Percentiles rank a stretch among this genome's conserved stretches.
These are phyloP conservation scores for Candida chauliodis DNA, from an alignment of 805 yeast species.

Conservation along the genomic window DNA sequence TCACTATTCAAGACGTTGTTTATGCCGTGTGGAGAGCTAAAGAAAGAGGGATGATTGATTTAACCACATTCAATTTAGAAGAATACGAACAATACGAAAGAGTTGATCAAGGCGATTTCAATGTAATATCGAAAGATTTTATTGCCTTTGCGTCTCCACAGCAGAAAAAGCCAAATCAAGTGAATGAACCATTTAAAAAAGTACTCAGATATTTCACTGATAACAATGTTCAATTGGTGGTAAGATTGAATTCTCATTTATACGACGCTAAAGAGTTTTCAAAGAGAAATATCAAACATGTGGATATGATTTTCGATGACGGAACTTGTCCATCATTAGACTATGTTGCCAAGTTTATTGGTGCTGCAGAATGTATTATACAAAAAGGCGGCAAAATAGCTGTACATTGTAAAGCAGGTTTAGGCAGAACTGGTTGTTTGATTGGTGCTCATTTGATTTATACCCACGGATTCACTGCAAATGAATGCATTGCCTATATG, in stretches of 20 bases:
- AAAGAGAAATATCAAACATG: constrained; percentile 77
- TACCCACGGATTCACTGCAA: constrained; percentile 95
- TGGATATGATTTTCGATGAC: constrained; percentile 96
- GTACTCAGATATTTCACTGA: constrained; percentile 74
- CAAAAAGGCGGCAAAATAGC: constrained; percentile 89
- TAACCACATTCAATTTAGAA: constrained; percentile 83
- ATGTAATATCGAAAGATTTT: constrained; percentile 86
- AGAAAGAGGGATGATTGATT: constrained; percentile 82
- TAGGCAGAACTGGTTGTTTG: constrained; percentile 96
- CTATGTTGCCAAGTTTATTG: constrained; percentile 86
- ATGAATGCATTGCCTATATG: constrained; percentile 94
- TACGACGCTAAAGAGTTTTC: constrained; percentile 85
- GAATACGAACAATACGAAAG: constrained; percentile 92
- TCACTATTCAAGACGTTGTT: constrained; percentile 90
- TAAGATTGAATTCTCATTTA: constrained; percentile 85
- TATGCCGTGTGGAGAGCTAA: constrained; percentile 98
- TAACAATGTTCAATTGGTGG: constrained; percentile 81
- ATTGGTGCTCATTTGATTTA: constrained; percentile 96
- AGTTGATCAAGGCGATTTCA: constrained; percentile 96
- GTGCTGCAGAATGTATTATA: constrained; percentile 90
- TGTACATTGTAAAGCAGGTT: constrained; percentile 98
- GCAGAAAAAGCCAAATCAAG: constrained; percentile 47
- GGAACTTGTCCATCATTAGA: constrained; percentile 97
- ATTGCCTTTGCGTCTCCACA: constrained; percentile 98
- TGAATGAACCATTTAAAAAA: constrained; percentile 75